Evolutionary conservation across 495 filamentous ascomycete species (phyloP), one percentile per base, ranked within the genome.

Genomic region (Amphirosellinia nigrospora): DNA sequence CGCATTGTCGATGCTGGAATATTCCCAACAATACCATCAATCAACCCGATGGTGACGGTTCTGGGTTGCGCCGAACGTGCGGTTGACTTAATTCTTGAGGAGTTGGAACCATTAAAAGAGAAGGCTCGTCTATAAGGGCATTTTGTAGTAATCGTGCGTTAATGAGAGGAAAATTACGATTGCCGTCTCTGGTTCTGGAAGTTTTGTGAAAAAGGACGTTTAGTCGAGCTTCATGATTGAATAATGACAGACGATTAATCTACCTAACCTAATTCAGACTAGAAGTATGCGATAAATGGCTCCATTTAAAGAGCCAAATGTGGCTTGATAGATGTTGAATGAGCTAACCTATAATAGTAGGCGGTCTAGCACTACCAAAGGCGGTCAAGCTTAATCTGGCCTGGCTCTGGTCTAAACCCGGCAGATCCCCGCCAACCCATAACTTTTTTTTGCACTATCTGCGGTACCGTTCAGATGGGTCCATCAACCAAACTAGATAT

Each of bases 31-130:
- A 80, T 91, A 65, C 83, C 85, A 64, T 83, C 83, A 26, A 89
- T 89, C 48, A 88, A 91, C 72, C 88, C 89, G 0, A 89, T 89
- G 82, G 85, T 89, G 80, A 86, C 87, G 4, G 89, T 88, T 1
- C 86, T 89, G 77, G 89, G 84, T 15, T 85, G 91, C 76, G 89
- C 86, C 3, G 90, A 92, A 78, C 82, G 84, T 30, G 88, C 86
- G 39, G 89, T 88, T 4, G 88, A 91, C 72, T 77, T 90, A 60
- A 89, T 90, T 72, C 87, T 84, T 66, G 79, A 77, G 65, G 83
- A 82, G 50, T 72, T 69, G 10, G 23, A 52, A 19, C 23, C 61
- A 32, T 34, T 72, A 19, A 36, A 69, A 50, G 72, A 76, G 68
- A 76, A 45, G 53, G 72, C 76, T 6, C 75, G 74, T 30, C 72